Conservation (phyloP, 2,329 filamentous ascomycete species). For the Aspergillus unguis region DNA sequence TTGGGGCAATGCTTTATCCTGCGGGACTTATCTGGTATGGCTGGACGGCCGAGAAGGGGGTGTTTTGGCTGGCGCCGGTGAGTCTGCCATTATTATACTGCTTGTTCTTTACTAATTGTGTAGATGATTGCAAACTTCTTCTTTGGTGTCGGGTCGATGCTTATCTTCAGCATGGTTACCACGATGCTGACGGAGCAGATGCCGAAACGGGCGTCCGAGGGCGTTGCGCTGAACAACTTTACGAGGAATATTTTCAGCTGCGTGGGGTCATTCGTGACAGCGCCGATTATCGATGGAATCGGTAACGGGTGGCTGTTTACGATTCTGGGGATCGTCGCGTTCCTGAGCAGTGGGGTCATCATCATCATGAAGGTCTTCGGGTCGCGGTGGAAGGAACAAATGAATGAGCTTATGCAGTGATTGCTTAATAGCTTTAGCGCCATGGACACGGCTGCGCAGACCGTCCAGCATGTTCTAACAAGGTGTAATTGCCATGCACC, state of each 20-base stretch:
- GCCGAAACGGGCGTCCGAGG: constrained; percentile 65
- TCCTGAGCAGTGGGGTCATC: constrained; percentile 59
- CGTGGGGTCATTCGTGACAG: constrained; percentile 65
- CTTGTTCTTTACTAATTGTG: neutral
- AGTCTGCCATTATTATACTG: neutral
- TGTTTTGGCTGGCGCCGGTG: constrained; percentile 61
- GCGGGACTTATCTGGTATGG: constrained; percentile 71
- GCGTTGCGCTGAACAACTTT: constrained; percentile 79
- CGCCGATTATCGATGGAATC: constrained; percentile 67
- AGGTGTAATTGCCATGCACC: too few relatives aligned
- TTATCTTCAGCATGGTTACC: constrained; percentile 69
- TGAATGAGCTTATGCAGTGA: constrained; percentile 49
- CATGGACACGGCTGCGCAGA: too few relatives aligned
- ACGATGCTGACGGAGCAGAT: constrained; percentile 87
- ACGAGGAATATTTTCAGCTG: constrained; percentile 74
- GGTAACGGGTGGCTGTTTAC: constrained; percentile 77
- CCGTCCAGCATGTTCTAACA: too few relatives aligned
- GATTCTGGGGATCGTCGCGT: constrained; percentile 53
- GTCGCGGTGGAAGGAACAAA: constrained; percentile 59
- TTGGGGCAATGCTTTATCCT: constrained; percentile 69
- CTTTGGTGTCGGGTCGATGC: constrained; percentile 75
- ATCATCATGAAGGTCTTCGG: constrained; percentile 61
- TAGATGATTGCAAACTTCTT: constrained; percentile 64
- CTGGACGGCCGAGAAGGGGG: constrained; percentile 64
- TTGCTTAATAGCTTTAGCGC: too few relatives aligned